phyloP scores from a whole-genome alignment of 2,329 filamentous ascomycete genomes.

The Pseudogymnoascus sp. region DNA sequence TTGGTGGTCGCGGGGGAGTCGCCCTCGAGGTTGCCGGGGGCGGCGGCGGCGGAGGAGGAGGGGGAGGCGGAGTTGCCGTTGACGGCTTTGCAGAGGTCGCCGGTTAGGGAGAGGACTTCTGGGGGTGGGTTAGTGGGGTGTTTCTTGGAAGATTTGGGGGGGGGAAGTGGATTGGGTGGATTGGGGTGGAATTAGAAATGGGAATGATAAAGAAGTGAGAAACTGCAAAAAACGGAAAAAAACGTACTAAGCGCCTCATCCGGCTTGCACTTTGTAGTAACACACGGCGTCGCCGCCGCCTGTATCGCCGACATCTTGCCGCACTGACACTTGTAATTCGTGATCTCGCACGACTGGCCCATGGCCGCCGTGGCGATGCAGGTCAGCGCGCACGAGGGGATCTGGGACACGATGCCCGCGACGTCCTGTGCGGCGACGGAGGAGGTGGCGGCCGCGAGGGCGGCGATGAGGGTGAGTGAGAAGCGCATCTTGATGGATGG shows the following conservation, averaged over 20 bases:
- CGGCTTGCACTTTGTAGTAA: neutral
- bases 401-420: neutral
- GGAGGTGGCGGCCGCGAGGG: neutral
- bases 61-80: too few species aligned
- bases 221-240: neutral
- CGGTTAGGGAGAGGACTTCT: neutral
- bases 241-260: neutral
- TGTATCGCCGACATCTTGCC: neutral
- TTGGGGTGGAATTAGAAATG: neutral
- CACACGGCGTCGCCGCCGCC: neutral
- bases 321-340: neutral
- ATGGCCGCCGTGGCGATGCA: neutral
- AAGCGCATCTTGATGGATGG: neutral
- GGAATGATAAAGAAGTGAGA: neutral
- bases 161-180: too few species aligned
- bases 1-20: neutral
- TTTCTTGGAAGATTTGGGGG: too few species aligned
- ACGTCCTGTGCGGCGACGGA: neutral
- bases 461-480: slow-evolving; percentile 4
- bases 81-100: neutral
- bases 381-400: neutral
- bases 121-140: neutral
- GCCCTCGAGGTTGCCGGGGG: too few species aligned
- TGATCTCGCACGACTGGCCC: neutral
- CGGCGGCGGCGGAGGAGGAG: neutral